Evolutionary conservation across 2,329 filamentous ascomycete genomes (phyloP).

Genomic region (Fusarium nygamai): DNA sequence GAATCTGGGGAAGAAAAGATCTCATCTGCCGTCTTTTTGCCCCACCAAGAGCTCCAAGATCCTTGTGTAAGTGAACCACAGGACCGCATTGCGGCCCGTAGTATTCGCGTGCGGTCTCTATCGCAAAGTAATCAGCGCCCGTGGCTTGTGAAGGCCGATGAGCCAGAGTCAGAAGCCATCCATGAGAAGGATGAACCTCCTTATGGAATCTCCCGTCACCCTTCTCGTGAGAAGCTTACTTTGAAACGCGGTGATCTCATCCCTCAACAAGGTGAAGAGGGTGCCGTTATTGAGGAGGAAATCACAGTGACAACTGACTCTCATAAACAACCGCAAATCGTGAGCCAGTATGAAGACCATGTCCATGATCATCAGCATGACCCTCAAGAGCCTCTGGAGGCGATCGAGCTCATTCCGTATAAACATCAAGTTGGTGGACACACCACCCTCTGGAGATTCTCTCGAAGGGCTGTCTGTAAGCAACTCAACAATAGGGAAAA

Average conservation of each 20-base stretch:
- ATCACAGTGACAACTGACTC: constrained; percentile 49
- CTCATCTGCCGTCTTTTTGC: constrained; percentile 84
- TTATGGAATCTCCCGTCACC: constrained; percentile 39
- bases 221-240: constrained; percentile 45
- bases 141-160: constrained; percentile 69
- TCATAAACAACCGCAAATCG: constrained; percentile 49
- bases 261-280: constrained; percentile 51
- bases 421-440: constrained; percentile 97
- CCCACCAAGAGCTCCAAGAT: constrained; percentile 70
- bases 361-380: constrained; percentile 62
- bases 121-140: constrained; percentile 55
- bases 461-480: constrained; percentile 94
- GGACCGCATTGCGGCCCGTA: constrained; percentile 54
- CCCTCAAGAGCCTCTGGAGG: constrained; percentile 75
- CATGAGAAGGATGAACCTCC: constrained; percentile 37
- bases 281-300: constrained; percentile 54
- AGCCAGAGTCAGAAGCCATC: constrained; percentile 52
- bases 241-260: constrained; percentile 46
- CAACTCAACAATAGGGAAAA: constrained; percentile 98
- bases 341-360: constrained; percentile 58
- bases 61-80: constrained; percentile 45
- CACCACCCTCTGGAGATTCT: constrained; percentile 96
- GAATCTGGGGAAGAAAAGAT: constrained; percentile 85
- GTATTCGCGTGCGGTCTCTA: constrained; percentile 58
- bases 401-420: constrained; percentile 96